phyloP scores from a whole-genome alignment of 164 flowering plant species.

The Hamamelis virginiana region DNA sequence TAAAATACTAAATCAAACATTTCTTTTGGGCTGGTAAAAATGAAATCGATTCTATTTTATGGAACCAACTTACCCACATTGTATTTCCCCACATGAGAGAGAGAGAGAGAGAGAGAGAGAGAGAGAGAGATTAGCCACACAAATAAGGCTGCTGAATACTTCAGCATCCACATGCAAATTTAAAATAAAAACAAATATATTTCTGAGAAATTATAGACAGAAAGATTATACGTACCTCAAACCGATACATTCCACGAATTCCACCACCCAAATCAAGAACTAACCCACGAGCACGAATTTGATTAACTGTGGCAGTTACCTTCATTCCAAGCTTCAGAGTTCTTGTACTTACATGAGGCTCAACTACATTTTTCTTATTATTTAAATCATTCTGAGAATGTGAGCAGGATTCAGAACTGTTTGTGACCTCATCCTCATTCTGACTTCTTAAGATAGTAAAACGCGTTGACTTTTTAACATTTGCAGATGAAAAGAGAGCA shows the following conservation, averaged over 20 bases:
- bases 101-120: too few species aligned
- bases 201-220: background rate
- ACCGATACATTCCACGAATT: constrained; percentile 77
- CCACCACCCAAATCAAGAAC: constrained; percentile 86
- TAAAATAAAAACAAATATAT: background rate
- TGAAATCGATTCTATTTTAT: too few species aligned
- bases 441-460: too few species aligned
- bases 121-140: too few species aligned
- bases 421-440: background rate
- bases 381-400: background rate
- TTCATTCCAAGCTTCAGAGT: constrained; percentile 62
- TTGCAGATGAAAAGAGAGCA: constrained; percentile 8
- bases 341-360: constrained; percentile 34
- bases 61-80: too few species aligned
- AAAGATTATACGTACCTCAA: constrained; percentile 56
- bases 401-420: too few species aligned
- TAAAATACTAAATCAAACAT: too few species aligned
- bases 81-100: too few species aligned
- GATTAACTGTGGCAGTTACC: constrained; percentile 62
- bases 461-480: constrained; percentile 15
- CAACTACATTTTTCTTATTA: constrained; percentile 19
- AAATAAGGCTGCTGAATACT: background rate
- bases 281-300: constrained; percentile 78
- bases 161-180: background rate
- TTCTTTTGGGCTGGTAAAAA: too few species aligned